A percentile compares a stretch with the other conserved stretches of the same genome.
These are phyloP conservation scores for Spinacia oleracea DNA, from an alignment of 179 eudicot species.

Conservation along the genomic window DNA sequence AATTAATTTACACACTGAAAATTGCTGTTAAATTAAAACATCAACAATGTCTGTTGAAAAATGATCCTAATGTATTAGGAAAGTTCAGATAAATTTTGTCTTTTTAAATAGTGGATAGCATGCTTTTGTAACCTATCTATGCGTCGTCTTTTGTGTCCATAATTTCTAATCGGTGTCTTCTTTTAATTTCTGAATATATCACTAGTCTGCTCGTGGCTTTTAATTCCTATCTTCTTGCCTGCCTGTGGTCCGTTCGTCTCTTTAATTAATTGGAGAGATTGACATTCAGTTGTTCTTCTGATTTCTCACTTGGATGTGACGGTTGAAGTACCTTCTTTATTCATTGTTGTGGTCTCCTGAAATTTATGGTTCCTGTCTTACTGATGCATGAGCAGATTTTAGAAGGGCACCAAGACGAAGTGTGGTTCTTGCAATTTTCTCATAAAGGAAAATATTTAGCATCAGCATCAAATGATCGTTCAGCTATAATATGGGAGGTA, in stretches of 20 bases:
- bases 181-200: not conserved
- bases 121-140: not conserved
- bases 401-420: constrained; percentile 62
- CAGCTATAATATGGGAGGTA: constrained; percentile 84
- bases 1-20: not conserved
- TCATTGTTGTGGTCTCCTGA: constrained; percentile 18
- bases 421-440: constrained; percentile 72
- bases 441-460: constrained; percentile 69
- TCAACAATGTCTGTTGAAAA: not conserved
- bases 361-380: constrained; percentile 3
- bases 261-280: not conserved
- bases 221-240: not conserved
- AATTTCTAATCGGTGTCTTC: not conserved
- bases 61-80: not conserved
- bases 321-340: not conserved
- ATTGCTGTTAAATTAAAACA: not conserved
- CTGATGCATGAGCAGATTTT: constrained; percentile 49
- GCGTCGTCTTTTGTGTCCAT: not conserved
- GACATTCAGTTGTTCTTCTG: not conserved
- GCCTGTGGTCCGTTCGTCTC: not conserved
- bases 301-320: not conserved
- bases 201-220: not conserved
- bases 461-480: constrained; percentile 66
- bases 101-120: not conserved
- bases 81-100: not conserved